These are phyloP conservation scores for Cryphonectria parasitica DNA, from an alignment of 2,329 filamentous ascomycete species.

Conservation along the genomic window DNA sequence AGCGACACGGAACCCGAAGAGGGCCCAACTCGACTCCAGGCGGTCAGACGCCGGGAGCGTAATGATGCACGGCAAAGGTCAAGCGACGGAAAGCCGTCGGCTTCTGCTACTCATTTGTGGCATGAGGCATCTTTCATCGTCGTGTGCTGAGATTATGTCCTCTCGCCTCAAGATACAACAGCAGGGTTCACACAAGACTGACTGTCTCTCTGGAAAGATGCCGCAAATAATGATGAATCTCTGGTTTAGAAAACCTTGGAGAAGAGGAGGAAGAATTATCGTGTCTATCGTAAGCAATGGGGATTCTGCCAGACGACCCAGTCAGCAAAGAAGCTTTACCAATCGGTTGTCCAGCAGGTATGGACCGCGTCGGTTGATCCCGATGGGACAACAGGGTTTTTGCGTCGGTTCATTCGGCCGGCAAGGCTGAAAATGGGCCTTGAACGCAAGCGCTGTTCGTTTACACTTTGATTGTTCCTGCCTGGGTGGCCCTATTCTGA, in stretches of 20 bases:
- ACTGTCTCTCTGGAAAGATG: not conserved
- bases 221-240: not conserved
- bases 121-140: not conserved
- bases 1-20: not conserved
- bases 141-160: not conserved
- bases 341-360: not conserved
- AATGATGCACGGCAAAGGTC: not conserved
- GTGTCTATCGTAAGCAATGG: not conserved
- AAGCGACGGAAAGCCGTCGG: not conserved
- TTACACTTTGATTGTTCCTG: not conserved
- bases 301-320: not conserved
- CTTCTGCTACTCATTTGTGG: not conserved
- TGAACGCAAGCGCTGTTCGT: not conserved
- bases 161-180: not conserved
- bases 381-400: not conserved
- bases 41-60: not conserved
- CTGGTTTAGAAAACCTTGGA: not conserved
- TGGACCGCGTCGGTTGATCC: not conserved
- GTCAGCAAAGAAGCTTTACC: not conserved
- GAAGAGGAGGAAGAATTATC: not conserved
- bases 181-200: not conserved
- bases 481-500: not conserved
- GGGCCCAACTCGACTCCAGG: not conserved
- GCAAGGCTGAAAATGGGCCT: constrained; percentile 9
- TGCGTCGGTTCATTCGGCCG: constrained; percentile 8